phyloP scores from a whole-genome alignment of 495 filamentous ascomycete species.

The Aspergillus nidulans region DNA sequence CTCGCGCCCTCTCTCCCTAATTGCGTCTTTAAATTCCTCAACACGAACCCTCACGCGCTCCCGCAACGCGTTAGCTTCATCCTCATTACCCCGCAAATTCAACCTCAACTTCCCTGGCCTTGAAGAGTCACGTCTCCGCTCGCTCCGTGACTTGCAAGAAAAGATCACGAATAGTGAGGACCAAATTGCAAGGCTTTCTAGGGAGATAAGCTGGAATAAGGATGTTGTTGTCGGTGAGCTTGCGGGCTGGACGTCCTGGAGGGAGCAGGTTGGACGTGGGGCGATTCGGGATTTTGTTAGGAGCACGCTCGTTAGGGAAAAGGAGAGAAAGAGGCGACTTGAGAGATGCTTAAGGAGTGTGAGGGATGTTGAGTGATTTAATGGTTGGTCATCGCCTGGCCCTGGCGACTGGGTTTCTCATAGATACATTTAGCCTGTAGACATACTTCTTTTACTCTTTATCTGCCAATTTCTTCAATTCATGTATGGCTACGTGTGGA shows the following conservation, averaged over 20 bases:
- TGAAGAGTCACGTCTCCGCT: slow-evolving; percentile 79
- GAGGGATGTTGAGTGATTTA: slow-evolving; percentile 23
- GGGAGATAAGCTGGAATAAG: slow-evolving; percentile 86
- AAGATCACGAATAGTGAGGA: slow-evolving; percentile 60
- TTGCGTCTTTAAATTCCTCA: slow-evolving; percentile 61
- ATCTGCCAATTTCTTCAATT: not conserved
- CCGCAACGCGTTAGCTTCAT: slow-evolving; percentile 59
- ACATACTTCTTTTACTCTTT: slow-evolving; percentile 7
- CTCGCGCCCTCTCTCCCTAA: slow-evolving; percentile 72
- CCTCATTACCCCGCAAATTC: slow-evolving; percentile 46
- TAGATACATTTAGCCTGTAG: slow-evolving; percentile 2
- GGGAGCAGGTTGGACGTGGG: slow-evolving; percentile 68
- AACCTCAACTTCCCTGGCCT: slow-evolving; percentile 54
- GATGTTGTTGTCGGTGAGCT: slow-evolving; percentile 87
- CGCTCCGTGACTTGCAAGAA: slow-evolving; percentile 73
- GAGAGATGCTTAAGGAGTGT: slow-evolving; percentile 53
- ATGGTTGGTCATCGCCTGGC: not conserved
- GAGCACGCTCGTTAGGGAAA: slow-evolving; percentile 73
- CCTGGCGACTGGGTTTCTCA: not conserved
- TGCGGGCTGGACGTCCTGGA: slow-evolving; percentile 88
- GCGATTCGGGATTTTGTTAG: slow-evolving; percentile 72
- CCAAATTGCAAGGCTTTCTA: slow-evolving; percentile 62
- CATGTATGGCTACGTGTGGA: not conserved
- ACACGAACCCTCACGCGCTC: slow-evolving; percentile 69
- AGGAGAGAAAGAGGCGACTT: slow-evolving; percentile 73